Evolutionary conservation across 495 filamentous ascomycete species (phyloP).

Genomic region (Penicillium bovifimosum): DNA sequence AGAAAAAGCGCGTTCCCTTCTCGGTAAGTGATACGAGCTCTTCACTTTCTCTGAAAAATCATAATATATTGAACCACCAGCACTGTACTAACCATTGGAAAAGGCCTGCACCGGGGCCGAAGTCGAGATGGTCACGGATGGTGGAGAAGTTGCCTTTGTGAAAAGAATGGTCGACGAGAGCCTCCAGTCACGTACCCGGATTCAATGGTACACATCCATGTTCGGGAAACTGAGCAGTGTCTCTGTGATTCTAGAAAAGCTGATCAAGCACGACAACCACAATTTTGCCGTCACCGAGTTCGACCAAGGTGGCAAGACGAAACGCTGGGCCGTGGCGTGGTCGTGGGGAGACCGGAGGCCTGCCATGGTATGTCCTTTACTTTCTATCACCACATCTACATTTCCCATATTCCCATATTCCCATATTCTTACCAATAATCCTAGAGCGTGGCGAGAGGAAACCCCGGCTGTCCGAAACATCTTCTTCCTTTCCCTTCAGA

Average conservation of each 20-base stretch:
- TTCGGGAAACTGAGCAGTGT: conserved; percentile 77
- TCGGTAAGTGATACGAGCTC: conserved; percentile 39
- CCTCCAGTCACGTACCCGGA: conserved; percentile 47
- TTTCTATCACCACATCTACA: no score
- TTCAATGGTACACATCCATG: conserved; percentile 91
- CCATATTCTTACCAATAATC: neutral
- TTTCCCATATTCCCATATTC: no score
- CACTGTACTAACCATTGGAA: neutral
- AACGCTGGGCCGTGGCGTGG: conserved; percentile 86
- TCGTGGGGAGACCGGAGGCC: conserved; percentile 70
- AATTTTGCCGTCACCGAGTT: conserved; percentile 86
- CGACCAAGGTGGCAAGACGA: conserved; percentile 72
- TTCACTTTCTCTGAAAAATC: neutral
- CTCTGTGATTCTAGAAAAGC: conserved; percentile 51
- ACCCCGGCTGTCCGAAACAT: conserved; percentile 51
- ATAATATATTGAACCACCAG: neutral
- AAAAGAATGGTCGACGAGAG: conserved; percentile 71
- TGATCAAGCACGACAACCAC: conserved; percentile 53
- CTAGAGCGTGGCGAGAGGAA: conserved; percentile 52
- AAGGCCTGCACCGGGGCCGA: conserved; percentile 72
- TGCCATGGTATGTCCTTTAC: conserved; percentile 39
- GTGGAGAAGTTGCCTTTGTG: conserved; percentile 81
- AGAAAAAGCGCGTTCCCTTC: conserved; percentile 63
- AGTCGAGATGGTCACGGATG: conserved; percentile 80
- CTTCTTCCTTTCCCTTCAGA: conserved; percentile 56